Evolutionary conservation across 1,139 yeast species (phyloP).

Genomic region (Scheffersomyces stambukii): DNA sequence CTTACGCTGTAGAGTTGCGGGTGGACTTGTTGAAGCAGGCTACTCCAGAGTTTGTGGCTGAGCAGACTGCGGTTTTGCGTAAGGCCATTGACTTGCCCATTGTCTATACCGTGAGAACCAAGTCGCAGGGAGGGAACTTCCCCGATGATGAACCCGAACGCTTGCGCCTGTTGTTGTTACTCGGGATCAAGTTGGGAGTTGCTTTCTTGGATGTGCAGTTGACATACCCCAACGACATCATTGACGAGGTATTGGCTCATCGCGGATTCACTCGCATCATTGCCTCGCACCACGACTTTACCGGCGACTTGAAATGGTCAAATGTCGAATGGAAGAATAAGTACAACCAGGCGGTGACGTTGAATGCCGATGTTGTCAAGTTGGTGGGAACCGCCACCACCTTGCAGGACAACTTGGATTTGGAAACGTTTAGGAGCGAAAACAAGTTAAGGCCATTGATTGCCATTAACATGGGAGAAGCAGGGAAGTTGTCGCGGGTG

Average conservation of each 20-base stretch:
- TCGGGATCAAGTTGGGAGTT: conserved; percentile 68
- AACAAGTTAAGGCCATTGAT: conserved; percentile 62
- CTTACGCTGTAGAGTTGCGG: conserved; percentile 78
- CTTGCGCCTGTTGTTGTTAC: conserved; percentile 48
- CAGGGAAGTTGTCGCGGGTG: conserved; percentile 77
- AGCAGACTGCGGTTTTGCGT: conserved; percentile 70
- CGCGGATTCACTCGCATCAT: conserved; percentile 66
- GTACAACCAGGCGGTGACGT: conserved; percentile 60
- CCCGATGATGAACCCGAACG: conserved; percentile 47
- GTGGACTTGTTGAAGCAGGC: conserved; percentile 63
- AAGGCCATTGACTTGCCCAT: conserved; percentile 64
- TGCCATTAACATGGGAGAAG: conserved; percentile 76
- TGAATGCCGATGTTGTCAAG: conserved; percentile 74
- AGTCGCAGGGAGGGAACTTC: conserved; percentile 78
- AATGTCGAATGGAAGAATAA: conserved; percentile 70
- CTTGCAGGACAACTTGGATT: conserved; percentile 62
- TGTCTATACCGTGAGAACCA: conserved; percentile 74
- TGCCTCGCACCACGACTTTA: conserved; percentile 76
- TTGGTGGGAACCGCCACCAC: conserved; percentile 73
- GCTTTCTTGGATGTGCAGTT: conserved; percentile 54
- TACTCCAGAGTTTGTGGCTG: conserved; percentile 55
- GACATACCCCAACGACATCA: conserved; percentile 31
- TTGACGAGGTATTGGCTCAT: conserved; percentile 25
- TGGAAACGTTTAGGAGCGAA: conserved; percentile 62
- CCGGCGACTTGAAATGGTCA: conserved; percentile 61